Percentiles rank a stretch among this genome's conserved stretches.
Conservation (phyloP, 805 yeast genomes). For the Diddensiella caesifluorescens region DNA sequence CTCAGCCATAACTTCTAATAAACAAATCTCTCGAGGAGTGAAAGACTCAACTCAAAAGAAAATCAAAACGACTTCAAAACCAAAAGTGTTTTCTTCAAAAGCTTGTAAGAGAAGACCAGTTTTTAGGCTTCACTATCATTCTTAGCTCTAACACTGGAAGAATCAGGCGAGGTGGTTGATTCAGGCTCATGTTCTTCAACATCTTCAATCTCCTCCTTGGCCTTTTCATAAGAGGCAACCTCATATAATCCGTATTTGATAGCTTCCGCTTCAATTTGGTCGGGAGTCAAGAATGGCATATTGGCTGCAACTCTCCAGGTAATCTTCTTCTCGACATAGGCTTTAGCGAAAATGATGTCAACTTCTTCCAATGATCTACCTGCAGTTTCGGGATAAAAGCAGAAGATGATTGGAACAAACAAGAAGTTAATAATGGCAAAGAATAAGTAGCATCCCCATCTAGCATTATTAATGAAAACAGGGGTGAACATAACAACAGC, state of each 20-base stretch:
- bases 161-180: neutral
- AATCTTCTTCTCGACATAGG: constrained; percentile 50
- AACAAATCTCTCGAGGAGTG: too few species aligned
- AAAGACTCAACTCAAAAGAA: too few species aligned
- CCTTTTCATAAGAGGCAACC: constrained; percentile 16
- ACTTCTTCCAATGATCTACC: constrained; percentile 72
- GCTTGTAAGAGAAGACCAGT: too few species aligned
- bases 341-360: constrained; percentile 55
- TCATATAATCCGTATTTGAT: constrained; percentile 46
- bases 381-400: constrained; percentile 73
- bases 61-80: too few species aligned
- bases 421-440: constrained; percentile 58
- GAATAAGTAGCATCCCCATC: constrained; percentile 64
- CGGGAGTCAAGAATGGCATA: constrained; percentile 52
- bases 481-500: constrained; percentile 68
- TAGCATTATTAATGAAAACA: constrained; percentile 38
- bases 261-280: constrained; percentile 59
- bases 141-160: constrained; percentile 1
- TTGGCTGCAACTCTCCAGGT: constrained; percentile 61
- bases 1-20: too few species aligned
- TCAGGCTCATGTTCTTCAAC: neutral
- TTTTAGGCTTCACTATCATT: too few species aligned
- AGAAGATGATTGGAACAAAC: constrained; percentile 58
- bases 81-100: too few species aligned
- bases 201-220: constrained; percentile 10